Base-by-base conservation (phyloP, 495 filamentous ascomycete genomes). In the Apodospora peruviana region DNA sequence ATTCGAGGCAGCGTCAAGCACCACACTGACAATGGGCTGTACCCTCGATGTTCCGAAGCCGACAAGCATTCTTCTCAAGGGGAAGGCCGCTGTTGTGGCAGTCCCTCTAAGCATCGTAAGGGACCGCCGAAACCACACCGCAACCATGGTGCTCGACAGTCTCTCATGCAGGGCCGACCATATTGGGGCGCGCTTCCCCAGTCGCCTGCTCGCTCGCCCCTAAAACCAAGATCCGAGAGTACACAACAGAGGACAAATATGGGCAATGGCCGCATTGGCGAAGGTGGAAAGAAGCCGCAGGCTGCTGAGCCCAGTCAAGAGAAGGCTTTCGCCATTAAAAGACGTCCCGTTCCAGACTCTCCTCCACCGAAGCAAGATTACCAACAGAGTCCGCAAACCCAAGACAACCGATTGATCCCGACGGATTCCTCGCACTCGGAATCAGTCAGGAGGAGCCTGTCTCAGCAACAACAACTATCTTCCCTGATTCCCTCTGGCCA, bases 401-500 rank as follows among this genome's bases (percentile, higher is more conserved):
- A 17, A 22, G 54, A 59, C 37, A 67, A 61, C 34, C 56, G 53
- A 22, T 56, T 64, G 22, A 51, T 49, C 21, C 47, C 64, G 35
- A 60, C 59, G 17, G 60, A 68, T 32, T 57, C 60, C n/a, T 39
- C 60, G 32, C 59, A 61, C 23, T 66, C 57, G 51, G 65, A 67
- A 32, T 59, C 67, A 32, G 59, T 66, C 27, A 62, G 60, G 27
- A 64, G 67, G 47, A 64, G 61, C 9, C 49, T 69, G 40, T 62
- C 55, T 9, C 68, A 72, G 44, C 68, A 72, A 40, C 51, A 48
- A 41, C 63, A 60, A 24, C 42, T 72, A 17, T 65, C 67, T 23
- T 53, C 57, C 16, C 38, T 71, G 23, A 45, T 67, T 16, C 54
- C 57, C 12, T 39, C 55, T 1, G 57, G 59, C 18, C 48, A 48